Conservation (phyloP, 1,139 yeast genomes). For the Nadsonia starkeyi-henricii region DNA sequence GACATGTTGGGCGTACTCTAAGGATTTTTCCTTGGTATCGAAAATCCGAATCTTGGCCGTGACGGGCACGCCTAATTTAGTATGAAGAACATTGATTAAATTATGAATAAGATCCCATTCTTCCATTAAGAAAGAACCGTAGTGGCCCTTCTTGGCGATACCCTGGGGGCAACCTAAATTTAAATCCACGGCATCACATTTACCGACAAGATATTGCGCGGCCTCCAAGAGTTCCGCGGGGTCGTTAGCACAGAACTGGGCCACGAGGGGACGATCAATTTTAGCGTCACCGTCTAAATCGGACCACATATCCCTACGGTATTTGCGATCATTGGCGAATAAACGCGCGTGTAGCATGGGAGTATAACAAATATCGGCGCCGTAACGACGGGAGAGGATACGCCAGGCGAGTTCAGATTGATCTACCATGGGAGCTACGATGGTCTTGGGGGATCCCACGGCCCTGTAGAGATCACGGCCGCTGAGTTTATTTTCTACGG, state of each 20-base stretch:
- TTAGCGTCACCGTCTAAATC: conserved; percentile 56
- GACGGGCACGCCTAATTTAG: conserved; percentile 67
- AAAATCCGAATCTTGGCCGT: conserved; percentile 92
- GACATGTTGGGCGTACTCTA: conserved; percentile 85
- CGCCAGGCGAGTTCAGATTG: conserved; percentile 96
- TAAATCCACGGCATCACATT: conserved; percentile 91
- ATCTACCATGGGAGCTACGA: conserved; percentile 98
- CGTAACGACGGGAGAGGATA: conserved; percentile 68
- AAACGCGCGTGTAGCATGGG: conserved; percentile 94
- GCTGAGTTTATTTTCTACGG: conserved; percentile 19
- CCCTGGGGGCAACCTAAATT: conserved; percentile 98
- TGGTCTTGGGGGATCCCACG: conserved; percentile 63
- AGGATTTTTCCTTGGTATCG: conserved; percentile 70
- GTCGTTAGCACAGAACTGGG: conserved; percentile 94
- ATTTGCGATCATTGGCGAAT: conserved; percentile 74
- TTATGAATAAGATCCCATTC: conserved; percentile 79
- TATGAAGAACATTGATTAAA: conserved; percentile 60
- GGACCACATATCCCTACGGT: conserved; percentile 65
- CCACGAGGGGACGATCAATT: conserved; percentile 69
- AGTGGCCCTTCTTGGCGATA: conserved; percentile 85
- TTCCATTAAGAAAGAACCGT: conserved; percentile 93
- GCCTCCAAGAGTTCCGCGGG: conserved; percentile 74
- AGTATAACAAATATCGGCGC: conserved; percentile 88
- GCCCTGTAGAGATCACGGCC: conserved; percentile 63
- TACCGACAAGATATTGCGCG: conserved; percentile 62